phyloP scores from a whole-genome alignment of 768 basidiomycete species.

The Holtermanniella nyarrowii region DNA sequence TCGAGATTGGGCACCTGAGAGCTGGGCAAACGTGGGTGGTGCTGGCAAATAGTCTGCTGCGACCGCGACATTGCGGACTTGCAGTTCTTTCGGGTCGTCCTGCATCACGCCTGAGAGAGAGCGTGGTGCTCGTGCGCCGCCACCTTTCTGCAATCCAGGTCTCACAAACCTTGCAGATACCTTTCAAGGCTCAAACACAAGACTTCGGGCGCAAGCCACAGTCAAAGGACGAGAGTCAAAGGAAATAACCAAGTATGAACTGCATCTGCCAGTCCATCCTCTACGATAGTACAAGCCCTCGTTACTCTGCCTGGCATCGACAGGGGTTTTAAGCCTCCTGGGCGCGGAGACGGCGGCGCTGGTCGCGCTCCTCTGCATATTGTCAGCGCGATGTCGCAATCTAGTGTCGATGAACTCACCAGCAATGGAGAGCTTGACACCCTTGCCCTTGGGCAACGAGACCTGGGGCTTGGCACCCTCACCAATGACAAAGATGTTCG shows the following conservation, averaged over 20 bases:
- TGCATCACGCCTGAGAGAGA: too few relatives aligned
- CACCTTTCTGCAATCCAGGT: too few relatives aligned
- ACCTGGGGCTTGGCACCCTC: conserved; percentile 93
- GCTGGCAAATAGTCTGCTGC: too few relatives aligned
- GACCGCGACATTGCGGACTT: too few relatives aligned
- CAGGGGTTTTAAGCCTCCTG: conserved; percentile 28
- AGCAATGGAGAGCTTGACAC: conserved; percentile 91
- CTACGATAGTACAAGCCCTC: background rate
- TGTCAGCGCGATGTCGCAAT: background rate
- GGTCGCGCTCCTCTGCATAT: conserved; percentile 57
- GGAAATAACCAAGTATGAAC: background rate
- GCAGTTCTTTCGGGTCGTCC: too few relatives aligned
- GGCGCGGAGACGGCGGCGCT: conserved; percentile 51
- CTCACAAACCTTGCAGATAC: too few relatives aligned
- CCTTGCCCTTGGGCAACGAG: conserved; percentile 94
- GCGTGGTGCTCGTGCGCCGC: too few relatives aligned
- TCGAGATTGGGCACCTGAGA: too few relatives aligned
- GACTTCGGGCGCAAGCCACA: too few relatives aligned
- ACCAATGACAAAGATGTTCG: conserved; percentile 97
- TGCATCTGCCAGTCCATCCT: background rate
- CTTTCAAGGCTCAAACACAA: too few relatives aligned
- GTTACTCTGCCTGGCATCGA: background rate
- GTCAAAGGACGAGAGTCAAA: background rate
- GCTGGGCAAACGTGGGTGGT: too few relatives aligned
- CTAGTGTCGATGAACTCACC: conserved; percentile 46